Evolutionary conservation across 2,329 filamentous ascomycete genomes (phyloP).

Genomic region (Teratosphaeria gauchensis): DNA sequence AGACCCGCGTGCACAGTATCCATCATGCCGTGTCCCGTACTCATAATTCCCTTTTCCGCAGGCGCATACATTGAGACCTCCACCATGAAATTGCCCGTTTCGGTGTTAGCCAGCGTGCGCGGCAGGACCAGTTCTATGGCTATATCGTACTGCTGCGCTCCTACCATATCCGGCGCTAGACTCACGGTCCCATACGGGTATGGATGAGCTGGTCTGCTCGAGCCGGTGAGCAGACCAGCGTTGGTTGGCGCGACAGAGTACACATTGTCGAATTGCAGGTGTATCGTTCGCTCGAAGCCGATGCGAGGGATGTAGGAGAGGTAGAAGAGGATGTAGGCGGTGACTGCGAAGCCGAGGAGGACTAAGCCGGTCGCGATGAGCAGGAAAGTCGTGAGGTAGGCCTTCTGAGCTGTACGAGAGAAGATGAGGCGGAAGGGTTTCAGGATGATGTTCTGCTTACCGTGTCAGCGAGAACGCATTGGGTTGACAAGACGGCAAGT

Average conservation of each 20-base stretch:
- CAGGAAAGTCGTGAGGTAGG: conserved; percentile 53
- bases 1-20: conserved; percentile 12
- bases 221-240: background rate
- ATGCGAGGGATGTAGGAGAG: conserved; percentile 58
- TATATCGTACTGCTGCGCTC: conserved; percentile 77
- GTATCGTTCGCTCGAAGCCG: conserved; percentile 50
- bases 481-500: background rate
- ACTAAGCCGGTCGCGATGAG: conserved; percentile 43
- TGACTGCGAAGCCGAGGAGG: conserved; percentile 48
- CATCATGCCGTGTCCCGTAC: background rate
- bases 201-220: conserved; percentile 8
- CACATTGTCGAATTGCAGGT: conserved; percentile 55
- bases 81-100: conserved; percentile 90
- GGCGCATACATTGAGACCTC: conserved; percentile 56
- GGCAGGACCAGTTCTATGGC: conserved; percentile 66
- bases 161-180: conserved; percentile 48
- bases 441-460: conserved; percentile 41
- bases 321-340: conserved; percentile 60
- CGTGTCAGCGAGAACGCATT: background rate
- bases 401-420: conserved; percentile 53
- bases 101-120: conserved; percentile 63
- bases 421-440: conserved; percentile 45
- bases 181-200: conserved; percentile 44
- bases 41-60: conserved; percentile 16
- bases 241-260: conserved; percentile 6